Conservation (phyloP, 352 stramenopile genomes). For the Globisporangium barbulae region DNA sequence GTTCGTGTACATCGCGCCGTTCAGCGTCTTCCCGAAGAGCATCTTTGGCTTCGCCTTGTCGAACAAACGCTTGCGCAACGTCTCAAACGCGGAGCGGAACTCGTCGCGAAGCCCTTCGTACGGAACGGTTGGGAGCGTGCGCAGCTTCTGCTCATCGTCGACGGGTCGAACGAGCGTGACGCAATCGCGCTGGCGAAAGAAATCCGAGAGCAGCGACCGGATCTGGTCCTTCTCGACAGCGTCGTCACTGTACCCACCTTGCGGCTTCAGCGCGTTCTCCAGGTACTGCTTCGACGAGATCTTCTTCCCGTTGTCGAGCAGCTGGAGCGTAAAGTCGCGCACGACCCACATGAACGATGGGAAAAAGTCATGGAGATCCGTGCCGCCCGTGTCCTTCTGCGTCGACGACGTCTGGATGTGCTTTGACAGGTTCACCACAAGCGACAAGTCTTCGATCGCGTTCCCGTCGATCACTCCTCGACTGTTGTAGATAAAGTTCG, state of each 20-base stretch:
- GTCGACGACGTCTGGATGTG: constrained; percentile 78
- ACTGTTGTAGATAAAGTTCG: constrained; percentile 91
- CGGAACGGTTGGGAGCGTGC: constrained; percentile 59
- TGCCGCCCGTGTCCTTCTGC: constrained; percentile 17
- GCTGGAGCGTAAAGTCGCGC: constrained; percentile 85
- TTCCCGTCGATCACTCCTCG: constrained; percentile 88
- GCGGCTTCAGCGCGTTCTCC: constrained; percentile 81
- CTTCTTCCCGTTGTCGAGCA: constrained; percentile 83
- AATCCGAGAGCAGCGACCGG: constrained; percentile 66
- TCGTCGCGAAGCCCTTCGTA: constrained; percentile 79
- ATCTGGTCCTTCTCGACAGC: constrained; percentile 80
- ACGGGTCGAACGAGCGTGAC: constrained; percentile 89
- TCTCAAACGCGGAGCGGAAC: constrained; percentile 75
- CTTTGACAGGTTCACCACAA: constrained; percentile 90
- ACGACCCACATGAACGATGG: constrained; percentile 89
- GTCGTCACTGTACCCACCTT: constrained; percentile 76
- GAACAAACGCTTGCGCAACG: constrained; percentile 63
- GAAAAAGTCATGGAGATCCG: constrained; percentile 81
- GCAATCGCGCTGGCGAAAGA: constrained; percentile 87
- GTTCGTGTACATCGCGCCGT: constrained; percentile 86
- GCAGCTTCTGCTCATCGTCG: constrained; percentile 81
- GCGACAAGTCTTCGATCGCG: constrained; percentile 87
- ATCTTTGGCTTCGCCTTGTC: constrained; percentile 82
- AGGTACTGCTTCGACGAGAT: constrained; percentile 90
- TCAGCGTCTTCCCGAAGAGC: constrained; percentile 81